A percentile compares a stretch with the other conserved stretches of the same genome.
These are phyloP conservation scores for Ceratobasidium papillatum DNA, from an alignment of 1,284 basidiomycete species.

Conservation along the genomic window DNA sequence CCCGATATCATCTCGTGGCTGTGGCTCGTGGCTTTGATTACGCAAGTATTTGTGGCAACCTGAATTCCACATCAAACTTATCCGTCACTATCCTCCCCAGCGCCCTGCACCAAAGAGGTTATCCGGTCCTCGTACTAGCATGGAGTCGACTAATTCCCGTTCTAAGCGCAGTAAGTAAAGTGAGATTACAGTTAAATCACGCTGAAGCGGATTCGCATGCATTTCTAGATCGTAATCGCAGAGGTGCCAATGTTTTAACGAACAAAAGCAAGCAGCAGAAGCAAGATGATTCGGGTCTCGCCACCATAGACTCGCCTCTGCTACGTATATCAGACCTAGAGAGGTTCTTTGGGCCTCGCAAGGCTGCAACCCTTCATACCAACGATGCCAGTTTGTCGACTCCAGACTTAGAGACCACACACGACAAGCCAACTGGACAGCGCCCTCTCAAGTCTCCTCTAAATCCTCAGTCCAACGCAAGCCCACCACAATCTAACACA, in stretches of 20 bases:
- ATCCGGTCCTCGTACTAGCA: background rate
- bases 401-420: background rate
- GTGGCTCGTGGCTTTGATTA: background rate
- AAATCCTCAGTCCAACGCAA: background rate
- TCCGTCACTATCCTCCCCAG: background rate
- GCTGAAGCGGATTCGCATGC: background rate
- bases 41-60: background rate
- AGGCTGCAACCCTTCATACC: background rate
- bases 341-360: background rate
- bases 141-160: background rate
- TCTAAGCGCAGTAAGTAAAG: background rate
- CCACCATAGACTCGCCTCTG: background rate
- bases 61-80: background rate
- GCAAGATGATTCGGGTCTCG: background rate
- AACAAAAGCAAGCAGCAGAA: background rate
- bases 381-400: background rate
- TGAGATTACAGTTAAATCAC: background rate
- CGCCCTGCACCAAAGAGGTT: background rate
- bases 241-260: background rate
- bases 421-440: background rate
- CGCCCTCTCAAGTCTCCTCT: background rate
- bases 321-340: background rate
- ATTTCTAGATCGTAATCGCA: background rate
- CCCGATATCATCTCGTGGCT: background rate
- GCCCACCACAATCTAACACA: background rate